Evolutionary conservation across 371 early-diverging fungal species (phyloP), one percentile per base, ranked within the genome.

Genomic region (Mortierella sp.): DNA sequence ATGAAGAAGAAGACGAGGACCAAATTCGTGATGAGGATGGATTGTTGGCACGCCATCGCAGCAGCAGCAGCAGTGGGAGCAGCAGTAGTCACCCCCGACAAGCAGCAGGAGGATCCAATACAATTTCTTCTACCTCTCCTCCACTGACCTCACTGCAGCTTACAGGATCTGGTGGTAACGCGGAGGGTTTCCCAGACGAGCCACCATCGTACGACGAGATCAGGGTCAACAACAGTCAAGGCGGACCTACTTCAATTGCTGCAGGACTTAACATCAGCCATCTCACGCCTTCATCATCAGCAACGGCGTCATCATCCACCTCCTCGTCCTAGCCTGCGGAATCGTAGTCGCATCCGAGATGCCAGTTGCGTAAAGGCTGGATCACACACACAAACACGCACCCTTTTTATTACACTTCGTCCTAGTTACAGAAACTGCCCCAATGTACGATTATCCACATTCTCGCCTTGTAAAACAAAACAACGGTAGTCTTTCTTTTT

Each of bases 141-240:
- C 19, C 57, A 37, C 57, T 53, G 10, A 34, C 72, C 10, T 61
- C 74, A 21, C 8, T 50, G 57, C 34, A 34, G 43, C 64, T 34
- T 5, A 14, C 54, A 11, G 40, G 50, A 37, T 19, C 57, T 31
- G 34, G 40, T 43, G 55, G 54, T 8, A 46, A 14, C 54, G 40
- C 55, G 24, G 71, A 48, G 13, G 69, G 78, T 8, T 86, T 76
- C 72, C 79, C 86, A 21, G 86, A 86, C 43, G 86, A 86, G 59
- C 86, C 86, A 48, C 86, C 86, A 48, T 73, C 86, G 10, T 86
- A 86, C 51, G 86, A 86, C 40, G 79, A 73, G 74, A 76, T 86
- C 46, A 78, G 81, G 50, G 67, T 78, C 3, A 69, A 76, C 11
- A 77, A 73, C 64, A 76, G 71, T 6, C 64, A 73, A 44, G 74